These are phyloP conservation scores for Zygotorulaspora sp. DNA, from an alignment of 805 yeast species.

Conservation along the genomic window DNA sequence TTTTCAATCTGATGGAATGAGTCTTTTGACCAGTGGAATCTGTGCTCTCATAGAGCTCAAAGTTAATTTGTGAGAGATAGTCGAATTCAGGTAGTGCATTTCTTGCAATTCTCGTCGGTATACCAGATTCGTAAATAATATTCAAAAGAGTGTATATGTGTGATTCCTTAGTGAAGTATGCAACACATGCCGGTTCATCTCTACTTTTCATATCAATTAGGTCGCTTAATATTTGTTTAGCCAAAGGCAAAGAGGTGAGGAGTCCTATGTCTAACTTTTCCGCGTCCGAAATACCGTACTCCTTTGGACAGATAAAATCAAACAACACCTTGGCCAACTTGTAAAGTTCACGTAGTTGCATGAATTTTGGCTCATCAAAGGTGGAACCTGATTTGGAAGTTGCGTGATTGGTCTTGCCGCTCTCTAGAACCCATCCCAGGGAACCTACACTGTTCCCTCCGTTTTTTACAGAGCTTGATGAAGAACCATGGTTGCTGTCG, in stretches of 20 bases:
- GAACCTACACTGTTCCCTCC: conserved; percentile 50
- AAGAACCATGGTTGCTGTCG: conserved; percentile 19
- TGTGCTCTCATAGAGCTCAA: conserved; percentile 83
- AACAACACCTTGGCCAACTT: conserved; percentile 86
- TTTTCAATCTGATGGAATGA: conserved; percentile 84
- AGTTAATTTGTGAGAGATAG: conserved; percentile 87
- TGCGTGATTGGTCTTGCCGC: conserved; percentile 27
- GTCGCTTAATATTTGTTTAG: conserved; percentile 79
- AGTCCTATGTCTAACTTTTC: conserved; percentile 96
- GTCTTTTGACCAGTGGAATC: conserved; percentile 69
- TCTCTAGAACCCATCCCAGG: conserved; percentile 66
- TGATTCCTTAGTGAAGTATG: conserved; percentile 93
- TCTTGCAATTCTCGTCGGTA: conserved; percentile 93
- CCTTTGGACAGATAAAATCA: conserved; percentile 98
- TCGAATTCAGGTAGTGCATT: conserved; percentile 96
- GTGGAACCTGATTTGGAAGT: conserved; percentile 37
- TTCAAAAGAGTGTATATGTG: conserved; percentile 92
- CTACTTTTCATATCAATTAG: conserved; percentile 72
- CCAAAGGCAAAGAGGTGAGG: conserved; percentile 87
- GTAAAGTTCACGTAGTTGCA: conserved; percentile 80
- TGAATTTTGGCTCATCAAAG: conserved; percentile 77
- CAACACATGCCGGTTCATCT: conserved; percentile 77
- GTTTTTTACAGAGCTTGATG: conserved; percentile 15
- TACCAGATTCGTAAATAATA: conserved; percentile 82
- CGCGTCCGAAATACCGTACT: conserved; percentile 92